These are phyloP conservation scores for Aegilops sharonensis DNA, from an alignment of 176 grass and related monocot genomes.

Conservation along the genomic window DNA sequence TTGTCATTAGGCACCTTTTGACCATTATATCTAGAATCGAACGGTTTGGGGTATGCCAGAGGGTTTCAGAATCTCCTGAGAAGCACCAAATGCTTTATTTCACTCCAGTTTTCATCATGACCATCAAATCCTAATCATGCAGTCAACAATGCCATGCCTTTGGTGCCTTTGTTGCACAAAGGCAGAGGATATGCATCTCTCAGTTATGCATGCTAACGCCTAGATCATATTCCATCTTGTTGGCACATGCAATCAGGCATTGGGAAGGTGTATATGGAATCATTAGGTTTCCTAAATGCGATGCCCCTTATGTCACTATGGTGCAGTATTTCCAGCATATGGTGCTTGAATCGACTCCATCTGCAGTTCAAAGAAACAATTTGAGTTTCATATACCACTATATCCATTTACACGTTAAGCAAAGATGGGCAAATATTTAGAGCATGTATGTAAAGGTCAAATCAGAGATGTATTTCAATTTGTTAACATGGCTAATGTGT, in stretches of 20 bases:
- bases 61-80: background rate
- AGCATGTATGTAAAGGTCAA: constrained; percentile 9
- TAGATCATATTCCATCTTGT: constrained; percentile 40
- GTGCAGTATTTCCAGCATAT: constrained; percentile 86
- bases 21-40: background rate
- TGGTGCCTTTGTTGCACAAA: background rate
- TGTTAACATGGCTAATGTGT: background rate
- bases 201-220: background rate
- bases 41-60: background rate
- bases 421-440: background rate
- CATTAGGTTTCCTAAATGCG: constrained; percentile 67
- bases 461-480: background rate
- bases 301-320: constrained; percentile 65
- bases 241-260: constrained; percentile 94
- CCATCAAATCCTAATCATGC: background rate
- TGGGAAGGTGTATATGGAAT: constrained; percentile 78
- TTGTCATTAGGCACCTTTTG: background rate
- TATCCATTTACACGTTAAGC: background rate
- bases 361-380: constrained; percentile 35
- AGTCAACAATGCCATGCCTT: background rate
- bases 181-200: background rate
- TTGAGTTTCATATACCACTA: background rate
- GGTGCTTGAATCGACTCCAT: constrained; percentile 84
- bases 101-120: background rate
- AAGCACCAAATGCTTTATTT: background rate